Conservation (phyloP, 768 basidiomycete genomes). For the Leccinum broughii region DNA sequence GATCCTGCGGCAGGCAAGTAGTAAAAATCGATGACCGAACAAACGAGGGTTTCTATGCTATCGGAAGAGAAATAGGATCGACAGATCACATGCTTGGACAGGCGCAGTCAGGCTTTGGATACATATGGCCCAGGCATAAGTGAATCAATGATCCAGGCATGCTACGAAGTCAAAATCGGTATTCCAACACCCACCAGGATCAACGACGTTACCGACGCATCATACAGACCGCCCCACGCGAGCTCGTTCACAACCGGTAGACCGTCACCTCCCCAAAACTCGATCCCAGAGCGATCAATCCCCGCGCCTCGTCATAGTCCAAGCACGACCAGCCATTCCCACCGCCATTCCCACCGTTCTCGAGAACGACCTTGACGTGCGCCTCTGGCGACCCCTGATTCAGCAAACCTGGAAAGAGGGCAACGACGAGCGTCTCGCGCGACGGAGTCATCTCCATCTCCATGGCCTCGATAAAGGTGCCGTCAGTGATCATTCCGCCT, state of each 20-base stretch:
- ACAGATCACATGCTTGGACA: neutral
- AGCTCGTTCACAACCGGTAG: constrained; percentile 20
- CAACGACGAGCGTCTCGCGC: constrained; percentile 46
- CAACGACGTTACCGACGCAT: neutral
- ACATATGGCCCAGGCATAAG: neutral
- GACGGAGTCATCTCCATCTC: constrained; percentile 18
- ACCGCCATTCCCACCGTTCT: constrained; percentile 25
- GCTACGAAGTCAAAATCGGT: neutral
- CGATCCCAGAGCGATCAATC: constrained; percentile 54
- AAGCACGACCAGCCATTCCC: constrained; percentile 48
- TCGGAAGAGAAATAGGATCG: too few relatives aligned
- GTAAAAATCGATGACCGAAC: neutral
- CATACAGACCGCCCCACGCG: neutral
- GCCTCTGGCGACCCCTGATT: constrained; percentile 20
- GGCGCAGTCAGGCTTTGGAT: neutral
- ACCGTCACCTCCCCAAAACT: constrained; percentile 48
- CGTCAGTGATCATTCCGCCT: constrained; percentile 38
- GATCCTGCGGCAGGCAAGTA: neutral
- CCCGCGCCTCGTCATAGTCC: constrained; percentile 61
- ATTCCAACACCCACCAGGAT: neutral
- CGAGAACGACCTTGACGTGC: constrained; percentile 33
- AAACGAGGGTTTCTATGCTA: neutral
- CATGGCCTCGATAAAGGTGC: constrained; percentile 14
- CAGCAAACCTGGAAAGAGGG: constrained; percentile 49
- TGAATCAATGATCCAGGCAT: neutral